Evolutionary conservation across 805 yeast genomes (phyloP).

Genomic region (Candida arabinofermentans): DNA sequence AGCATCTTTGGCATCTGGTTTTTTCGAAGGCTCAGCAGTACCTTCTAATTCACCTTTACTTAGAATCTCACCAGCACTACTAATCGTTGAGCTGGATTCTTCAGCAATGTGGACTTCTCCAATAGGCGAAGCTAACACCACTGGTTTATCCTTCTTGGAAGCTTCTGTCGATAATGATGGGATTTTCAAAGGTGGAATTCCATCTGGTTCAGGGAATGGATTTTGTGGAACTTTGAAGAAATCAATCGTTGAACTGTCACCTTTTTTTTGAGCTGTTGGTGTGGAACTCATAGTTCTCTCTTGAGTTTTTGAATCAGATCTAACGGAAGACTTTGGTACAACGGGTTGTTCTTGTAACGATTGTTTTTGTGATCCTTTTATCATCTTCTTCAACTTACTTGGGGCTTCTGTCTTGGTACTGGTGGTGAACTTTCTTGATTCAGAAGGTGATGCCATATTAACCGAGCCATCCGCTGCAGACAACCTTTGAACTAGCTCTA

Average conservation of each 20-base stretch:
- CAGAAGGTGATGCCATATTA: constrained; percentile 1
- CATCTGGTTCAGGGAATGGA: constrained; percentile 20
- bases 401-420: constrained; percentile 5
- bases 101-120: constrained; percentile 7
- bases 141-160: constrained; percentile 15
- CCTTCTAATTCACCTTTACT: constrained; percentile 1
- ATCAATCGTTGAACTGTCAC: constrained; percentile 57
- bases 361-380: neutral
- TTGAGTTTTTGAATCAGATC: constrained; percentile 6
- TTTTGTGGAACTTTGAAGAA: constrained; percentile 45
- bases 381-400: constrained; percentile 1
- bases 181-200: constrained; percentile 21
- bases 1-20: constrained; percentile 12
- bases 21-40: neutral
- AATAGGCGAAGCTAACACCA: constrained; percentile 2
- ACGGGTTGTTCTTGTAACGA: neutral
- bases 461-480: constrained; percentile 14
- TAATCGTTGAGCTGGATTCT: constrained; percentile 10
- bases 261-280: constrained; percentile 37
- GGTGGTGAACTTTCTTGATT: constrained; percentile 15
- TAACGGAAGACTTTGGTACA: constrained; percentile 4
- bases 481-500: constrained; percentile 46
- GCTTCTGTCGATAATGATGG: constrained; percentile 28
- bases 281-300: constrained; percentile 23
- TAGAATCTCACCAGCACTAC: constrained; percentile 18